Evolutionary conservation across 2,329 filamentous ascomycete species (phyloP), one percentile per base, ranked within the genome.

Genomic region (Aspergillus fischeri): DNA sequence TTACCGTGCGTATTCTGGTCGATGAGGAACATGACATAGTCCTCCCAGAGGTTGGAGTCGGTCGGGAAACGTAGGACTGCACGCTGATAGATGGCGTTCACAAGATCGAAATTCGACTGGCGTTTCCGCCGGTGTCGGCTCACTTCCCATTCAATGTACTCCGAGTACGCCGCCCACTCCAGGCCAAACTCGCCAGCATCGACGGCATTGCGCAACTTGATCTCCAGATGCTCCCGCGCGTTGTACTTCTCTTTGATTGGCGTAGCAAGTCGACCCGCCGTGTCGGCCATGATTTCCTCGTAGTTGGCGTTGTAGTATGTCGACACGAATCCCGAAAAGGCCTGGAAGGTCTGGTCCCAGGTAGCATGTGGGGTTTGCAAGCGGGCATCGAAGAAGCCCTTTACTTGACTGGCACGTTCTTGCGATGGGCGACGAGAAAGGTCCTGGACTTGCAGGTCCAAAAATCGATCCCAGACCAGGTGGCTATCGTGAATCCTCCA

Each of bases 131-230:
- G 82, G 61, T 79, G 80, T 67, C 86, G 84, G 20, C 75, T 79
- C 66, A 87, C 82, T 77, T 99, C 94, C 89, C 91, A 97, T 54
- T 90, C 86, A 20, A 97, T 78, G 67, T 99, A 99, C 55, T 89
- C 84, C 4, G 73, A 75, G 60, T 82, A 82, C 3, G 79, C 74
- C 21, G 73, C 71, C 72, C 82, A 84, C 59, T 86, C 80, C 8
- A 76, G 73, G n/a, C 73, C 71, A 54, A 72, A 75, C 61, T 87
- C 83, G 35, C 77, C 77, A n/a, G 77, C 73, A 47, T 82, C 76
- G 28, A 77, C 70, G 1, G 82, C 82, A 53, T 79, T 77, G 49
- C 78, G 76, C 28, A 87, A 67, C 47, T 78, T 77, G 54, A 79
- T 73, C 65, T 88, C 85, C 57, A 81, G 78, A 21, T 77, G 70